Conservation (phyloP, 2,329 filamentous ascomycete genomes). For the Boeremia lycopersici region DNA sequence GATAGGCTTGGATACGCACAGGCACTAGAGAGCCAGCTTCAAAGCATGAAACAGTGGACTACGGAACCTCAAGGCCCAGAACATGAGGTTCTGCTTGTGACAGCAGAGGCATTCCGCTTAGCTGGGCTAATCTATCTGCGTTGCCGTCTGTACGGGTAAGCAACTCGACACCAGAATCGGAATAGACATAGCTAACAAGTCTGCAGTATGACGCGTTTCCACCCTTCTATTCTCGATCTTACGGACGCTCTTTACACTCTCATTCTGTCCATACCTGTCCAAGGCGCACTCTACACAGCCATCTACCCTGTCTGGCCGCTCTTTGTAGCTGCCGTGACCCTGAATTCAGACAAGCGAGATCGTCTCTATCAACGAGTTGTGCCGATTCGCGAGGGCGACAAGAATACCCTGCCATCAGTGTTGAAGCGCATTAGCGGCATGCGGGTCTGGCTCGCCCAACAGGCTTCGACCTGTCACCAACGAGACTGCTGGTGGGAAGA, state of each 20-base stretch:
- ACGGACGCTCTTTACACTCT: slow-evolving; percentile 32
- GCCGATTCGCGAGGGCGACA: slow-evolving; percentile 41
- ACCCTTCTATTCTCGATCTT: slow-evolving; percentile 37
- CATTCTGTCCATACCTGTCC: slow-evolving; percentile 38
- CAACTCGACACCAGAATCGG: not conserved
- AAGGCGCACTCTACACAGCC: slow-evolving; percentile 41
- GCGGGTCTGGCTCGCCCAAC: slow-evolving; percentile 39
- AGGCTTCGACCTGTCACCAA: slow-evolving; percentile 28
- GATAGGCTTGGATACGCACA: slow-evolving; percentile 34
- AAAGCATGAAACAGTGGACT: slow-evolving; percentile 38
- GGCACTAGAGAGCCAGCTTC: slow-evolving; percentile 33
- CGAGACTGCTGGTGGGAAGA: slow-evolving; percentile 44
- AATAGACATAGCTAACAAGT: not conserved
- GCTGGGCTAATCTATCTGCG: slow-evolving; percentile 41
- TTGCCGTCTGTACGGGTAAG: slow-evolving; percentile 40
- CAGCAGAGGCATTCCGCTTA: slow-evolving; percentile 39
- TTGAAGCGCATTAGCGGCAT: slow-evolving; percentile 38
- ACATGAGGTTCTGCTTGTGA: slow-evolving; percentile 36
- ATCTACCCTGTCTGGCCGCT: slow-evolving; percentile 43
- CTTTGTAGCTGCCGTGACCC: slow-evolving; percentile 41
- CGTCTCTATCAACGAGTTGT: slow-evolving; percentile 39
- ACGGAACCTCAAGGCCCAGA: slow-evolving; percentile 28
- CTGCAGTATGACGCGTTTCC: slow-evolving; percentile 37
- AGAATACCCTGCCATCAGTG: slow-evolving; percentile 39
- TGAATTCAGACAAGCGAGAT: slow-evolving; percentile 41